Percentiles rank a stretch among this genome's conserved stretches.
Conservation (phyloP, 192 early-diverging fungal species). For the Radiomyces spectabilis region DNA sequence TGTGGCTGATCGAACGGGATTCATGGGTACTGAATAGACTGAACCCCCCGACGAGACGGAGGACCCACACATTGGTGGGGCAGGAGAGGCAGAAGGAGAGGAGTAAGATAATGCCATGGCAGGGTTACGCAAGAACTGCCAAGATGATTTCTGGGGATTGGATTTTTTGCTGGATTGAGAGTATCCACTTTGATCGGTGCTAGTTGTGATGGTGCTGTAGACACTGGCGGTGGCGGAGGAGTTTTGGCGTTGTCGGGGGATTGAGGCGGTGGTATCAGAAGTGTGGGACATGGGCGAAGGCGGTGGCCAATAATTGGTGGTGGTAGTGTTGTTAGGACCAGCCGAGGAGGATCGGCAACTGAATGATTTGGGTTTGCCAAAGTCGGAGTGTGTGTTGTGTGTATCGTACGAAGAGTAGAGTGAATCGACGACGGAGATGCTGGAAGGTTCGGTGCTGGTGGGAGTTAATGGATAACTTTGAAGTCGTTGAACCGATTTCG, state of each 20-base stretch:
- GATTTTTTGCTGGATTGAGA: background rate
- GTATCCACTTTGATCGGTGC: background rate
- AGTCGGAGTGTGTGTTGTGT: background rate
- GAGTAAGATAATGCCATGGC: too few relatives aligned
- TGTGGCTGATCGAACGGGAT: background rate
- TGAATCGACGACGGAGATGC: background rate
- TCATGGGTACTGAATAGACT: background rate
- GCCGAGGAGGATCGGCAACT: background rate
- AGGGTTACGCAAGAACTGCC: background rate
- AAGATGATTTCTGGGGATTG: background rate
- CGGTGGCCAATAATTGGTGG: background rate
- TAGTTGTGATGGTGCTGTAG: background rate
- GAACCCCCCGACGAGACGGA: background rate
- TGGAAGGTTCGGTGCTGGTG: constrained; percentile 9
- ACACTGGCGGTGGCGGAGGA: background rate
- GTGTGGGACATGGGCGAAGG: background rate
- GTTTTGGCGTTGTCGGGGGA: background rate
- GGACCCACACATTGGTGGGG: background rate
- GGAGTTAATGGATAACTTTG: background rate
- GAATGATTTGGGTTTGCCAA: background rate
- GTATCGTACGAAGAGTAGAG: background rate
- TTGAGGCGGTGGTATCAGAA: background rate
- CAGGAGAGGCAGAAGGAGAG: too few relatives aligned
- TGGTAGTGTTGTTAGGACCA: background rate
- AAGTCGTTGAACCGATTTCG: background rate